phyloP scores from a whole-genome alignment of 1,139 yeast genomes.

The Diutina catenulata region DNA sequence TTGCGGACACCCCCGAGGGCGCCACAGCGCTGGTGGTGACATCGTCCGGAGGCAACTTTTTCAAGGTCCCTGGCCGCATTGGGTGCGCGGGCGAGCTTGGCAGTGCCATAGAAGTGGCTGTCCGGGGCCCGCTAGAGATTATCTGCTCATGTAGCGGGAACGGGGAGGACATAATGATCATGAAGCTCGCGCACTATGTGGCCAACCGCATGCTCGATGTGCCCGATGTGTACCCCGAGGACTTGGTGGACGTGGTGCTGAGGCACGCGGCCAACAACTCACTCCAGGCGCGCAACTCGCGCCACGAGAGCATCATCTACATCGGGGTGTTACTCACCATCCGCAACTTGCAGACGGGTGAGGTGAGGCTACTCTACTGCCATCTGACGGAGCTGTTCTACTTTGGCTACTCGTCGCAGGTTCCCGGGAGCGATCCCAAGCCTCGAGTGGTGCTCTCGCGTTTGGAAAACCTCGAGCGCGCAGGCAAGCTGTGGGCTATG shows the following conservation, averaged over 20 bases:
- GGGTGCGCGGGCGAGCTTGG: constrained; percentile 46
- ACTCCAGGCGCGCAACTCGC: constrained; percentile 6
- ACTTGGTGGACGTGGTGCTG: constrained; percentile 6
- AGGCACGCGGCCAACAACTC: constrained; percentile 5
- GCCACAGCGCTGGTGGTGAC: constrained; percentile 15
- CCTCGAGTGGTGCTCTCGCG: constrained; percentile 18
- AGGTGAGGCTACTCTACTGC: constrained; percentile 20
- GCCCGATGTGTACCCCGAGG: neutral
- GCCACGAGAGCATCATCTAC: constrained; percentile 13
- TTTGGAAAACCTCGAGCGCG: constrained; percentile 10
- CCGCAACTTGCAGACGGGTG: constrained; percentile 8
- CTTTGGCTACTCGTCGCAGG: constrained; percentile 20
- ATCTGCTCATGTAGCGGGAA: constrained; percentile 42
- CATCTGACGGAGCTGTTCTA: constrained; percentile 34
- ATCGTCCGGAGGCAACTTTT: constrained; percentile 36
- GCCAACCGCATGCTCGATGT: neutral
- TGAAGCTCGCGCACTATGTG: constrained; percentile 23
- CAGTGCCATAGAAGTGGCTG: constrained; percentile 23
- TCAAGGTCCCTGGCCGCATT: constrained; percentile 36
- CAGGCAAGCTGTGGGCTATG: constrained; percentile 17
- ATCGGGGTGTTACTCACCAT: constrained; percentile 22
- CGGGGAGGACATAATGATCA: constrained; percentile 39
- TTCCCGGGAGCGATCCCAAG: constrained; percentile 13
- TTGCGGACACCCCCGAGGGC: constrained; percentile 11
- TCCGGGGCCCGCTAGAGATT: constrained; percentile 12